Base-by-base conservation (phyloP, 306 rosid species). In the Potentilla sterilis region DNA sequence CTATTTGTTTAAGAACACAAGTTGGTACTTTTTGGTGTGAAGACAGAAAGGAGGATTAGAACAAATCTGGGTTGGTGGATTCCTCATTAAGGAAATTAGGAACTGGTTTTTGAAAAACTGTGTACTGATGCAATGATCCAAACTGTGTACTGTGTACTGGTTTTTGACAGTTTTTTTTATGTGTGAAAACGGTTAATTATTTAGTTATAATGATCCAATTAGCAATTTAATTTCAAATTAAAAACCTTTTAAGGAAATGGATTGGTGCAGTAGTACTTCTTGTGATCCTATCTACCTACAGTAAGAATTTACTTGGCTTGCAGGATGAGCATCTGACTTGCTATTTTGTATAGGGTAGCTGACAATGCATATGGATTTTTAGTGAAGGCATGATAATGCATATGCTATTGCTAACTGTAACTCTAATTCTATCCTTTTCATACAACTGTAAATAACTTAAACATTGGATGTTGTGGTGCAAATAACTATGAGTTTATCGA, bases 1-100 rank as follows among this genome's bases (percentile, higher is more conserved):
- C 42, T 57, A 32, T 59, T 62, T 74, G 69, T 43, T 15, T 59
- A 59, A 74, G 66, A 43, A 16, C 51, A 44, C 35, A 74, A 59
- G 69, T 74, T 74, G 69, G 57, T 61, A 61, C 77, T 44, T 28
- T 6, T 51, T 11, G 35, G 64, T 22, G 8, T n/a, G 37, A 38
- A 38, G 9, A n/a, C 2, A 54, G 1, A 37, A 10, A 19, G 2
- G 12, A 15, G 49, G 32, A 71, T 71, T 71, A 10, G 32, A 21
- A 21, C 37, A 72, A 37, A 12, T 38, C 15, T 6, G 38, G 46
- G 49, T 22, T 14, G 51, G 38, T 40, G 13, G 75, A 19, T 52
- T 38, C 46, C 34, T 41, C 13, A 61, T 64, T 41, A 66, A 57
- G 22, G 24, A 55, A 68, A 62, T 2, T 11, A 11, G 61, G 37